A percentile compares a stretch with the other conserved stretches of the same genome.
phyloP scores from a whole-genome alignment of 2,329 filamentous ascomycete species.

The Trichoderma sp. region DNA sequence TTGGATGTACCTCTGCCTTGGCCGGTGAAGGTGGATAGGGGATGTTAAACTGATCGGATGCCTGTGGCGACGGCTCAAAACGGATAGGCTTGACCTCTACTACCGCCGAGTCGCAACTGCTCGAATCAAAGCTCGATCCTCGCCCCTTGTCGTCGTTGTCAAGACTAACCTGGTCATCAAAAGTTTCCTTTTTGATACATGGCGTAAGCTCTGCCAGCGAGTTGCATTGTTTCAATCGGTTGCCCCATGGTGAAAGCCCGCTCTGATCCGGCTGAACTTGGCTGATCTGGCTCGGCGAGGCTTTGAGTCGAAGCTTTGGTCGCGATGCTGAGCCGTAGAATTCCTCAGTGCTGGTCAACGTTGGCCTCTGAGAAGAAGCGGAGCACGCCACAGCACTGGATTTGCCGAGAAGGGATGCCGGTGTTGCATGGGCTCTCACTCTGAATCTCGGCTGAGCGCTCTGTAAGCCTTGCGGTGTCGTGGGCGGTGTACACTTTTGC shows the following conservation, averaged over 20 bases:
- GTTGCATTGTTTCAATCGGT: slow-evolving; percentile 40
- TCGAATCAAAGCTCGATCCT: not conserved
- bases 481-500: not conserved
- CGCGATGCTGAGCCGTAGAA: slow-evolving; percentile 31
- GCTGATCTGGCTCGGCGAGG: slow-evolving; percentile 39
- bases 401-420: slow-evolving; percentile 26
- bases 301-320: slow-evolving; percentile 41
- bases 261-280: slow-evolving; percentile 29
- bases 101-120: slow-evolving; percentile 17
- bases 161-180: not conserved
- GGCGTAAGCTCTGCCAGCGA: slow-evolving; percentile 39
- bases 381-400: not conserved
- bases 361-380: not conserved
- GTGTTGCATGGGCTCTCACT: slow-evolving; percentile 35
- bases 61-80: slow-evolving; percentile 30
- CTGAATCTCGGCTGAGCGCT: slow-evolving; percentile 36
- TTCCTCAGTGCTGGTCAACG: slow-evolving; percentile 3
- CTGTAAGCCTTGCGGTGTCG: slow-evolving; percentile 7
- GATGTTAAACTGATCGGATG: slow-evolving; percentile 44
- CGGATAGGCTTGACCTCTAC: not conserved
- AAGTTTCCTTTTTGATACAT: slow-evolving; percentile 28
- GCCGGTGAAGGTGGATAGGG: slow-evolving; percentile 37
- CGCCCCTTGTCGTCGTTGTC: not conserved
- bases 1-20: slow-evolving; percentile 26
- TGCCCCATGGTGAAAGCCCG: slow-evolving; percentile 31